Evolutionary conservation across 2,329 filamentous ascomycete genomes (phyloP).

Genomic region (Catunica adiposa): DNA sequence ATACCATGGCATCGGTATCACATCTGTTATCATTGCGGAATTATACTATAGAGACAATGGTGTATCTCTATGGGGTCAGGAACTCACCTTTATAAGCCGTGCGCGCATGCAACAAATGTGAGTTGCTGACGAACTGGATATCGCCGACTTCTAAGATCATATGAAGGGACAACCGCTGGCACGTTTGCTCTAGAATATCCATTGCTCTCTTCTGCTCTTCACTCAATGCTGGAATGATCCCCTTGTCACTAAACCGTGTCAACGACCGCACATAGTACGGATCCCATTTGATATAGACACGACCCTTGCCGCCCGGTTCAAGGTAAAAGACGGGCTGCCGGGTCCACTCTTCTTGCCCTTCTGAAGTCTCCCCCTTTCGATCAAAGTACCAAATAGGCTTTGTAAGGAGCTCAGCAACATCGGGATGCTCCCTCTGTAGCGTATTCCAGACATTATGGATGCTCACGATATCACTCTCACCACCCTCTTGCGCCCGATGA

Average conservation of each 20-base stretch:
- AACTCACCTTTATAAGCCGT: slow-evolving; percentile 49
- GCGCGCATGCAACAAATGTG: slow-evolving; percentile 63
- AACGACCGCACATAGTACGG: slow-evolving; percentile 74
- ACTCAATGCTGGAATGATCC: slow-evolving; percentile 57
- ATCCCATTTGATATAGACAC: slow-evolving; percentile 58
- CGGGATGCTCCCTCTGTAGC: slow-evolving; percentile 56
- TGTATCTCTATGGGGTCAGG: neutral
- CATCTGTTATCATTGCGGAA: too few species aligned
- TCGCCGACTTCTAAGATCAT: slow-evolving; percentile 80
- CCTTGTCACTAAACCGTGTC: slow-evolving; percentile 53
- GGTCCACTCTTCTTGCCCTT: slow-evolving; percentile 60
- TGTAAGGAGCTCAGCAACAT: slow-evolving; percentile 59
- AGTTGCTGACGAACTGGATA: slow-evolving; percentile 72
- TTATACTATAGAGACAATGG: too few species aligned
- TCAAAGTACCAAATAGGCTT: slow-evolving; percentile 83
- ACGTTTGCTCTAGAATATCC: slow-evolving; percentile 47
- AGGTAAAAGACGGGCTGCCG: slow-evolving; percentile 58
- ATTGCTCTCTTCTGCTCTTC: slow-evolving; percentile 53
- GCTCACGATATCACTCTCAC: slow-evolving; percentile 68
- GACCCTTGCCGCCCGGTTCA: slow-evolving; percentile 46
- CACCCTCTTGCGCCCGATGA: slow-evolving; percentile 60
- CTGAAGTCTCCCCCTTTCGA: slow-evolving; percentile 66
- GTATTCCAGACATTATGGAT: slow-evolving; percentile 70
- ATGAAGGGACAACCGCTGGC: slow-evolving; percentile 54
- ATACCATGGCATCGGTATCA: too few species aligned